These are phyloP conservation scores for Verticillium klebahnii DNA, from an alignment of 2,329 filamentous ascomycete genomes.

Conservation along the genomic window DNA sequence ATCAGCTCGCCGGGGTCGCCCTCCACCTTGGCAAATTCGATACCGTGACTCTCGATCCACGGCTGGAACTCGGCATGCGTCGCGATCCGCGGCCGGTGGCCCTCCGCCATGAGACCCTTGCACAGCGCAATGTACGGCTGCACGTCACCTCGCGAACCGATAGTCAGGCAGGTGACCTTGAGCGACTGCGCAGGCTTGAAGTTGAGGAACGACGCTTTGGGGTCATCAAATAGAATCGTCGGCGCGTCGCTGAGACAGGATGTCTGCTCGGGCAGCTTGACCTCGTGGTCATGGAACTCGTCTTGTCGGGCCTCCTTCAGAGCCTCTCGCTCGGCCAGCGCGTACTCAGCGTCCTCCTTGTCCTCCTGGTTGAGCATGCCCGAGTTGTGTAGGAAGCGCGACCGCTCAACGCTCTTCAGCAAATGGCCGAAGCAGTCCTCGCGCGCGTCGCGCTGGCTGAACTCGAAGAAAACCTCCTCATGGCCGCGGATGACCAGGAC, in stretches of 20 bases:
- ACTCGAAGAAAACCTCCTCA: constrained; percentile 96
- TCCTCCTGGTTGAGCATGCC: constrained; percentile 64
- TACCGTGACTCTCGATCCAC: constrained; percentile 90
- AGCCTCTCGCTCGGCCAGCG: constrained; percentile 75
- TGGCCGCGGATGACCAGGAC: constrained; percentile 91
- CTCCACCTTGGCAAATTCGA: constrained; percentile 83
- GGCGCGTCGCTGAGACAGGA: constrained; percentile 53
- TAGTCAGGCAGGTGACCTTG: constrained; percentile 87
- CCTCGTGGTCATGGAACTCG: constrained; percentile 45
- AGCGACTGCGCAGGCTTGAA: constrained; percentile 82
- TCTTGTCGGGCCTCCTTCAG: constrained; percentile 67
- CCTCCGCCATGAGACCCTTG: constrained; percentile 82
- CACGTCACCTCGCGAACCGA: constrained; percentile 91
- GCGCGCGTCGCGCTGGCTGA: constrained; percentile 68
- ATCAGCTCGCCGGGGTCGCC: constrained; percentile 93
- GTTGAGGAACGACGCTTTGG: constrained; percentile 79
- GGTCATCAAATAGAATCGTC: constrained; percentile 84
- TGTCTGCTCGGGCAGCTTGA: constrained; percentile 41
- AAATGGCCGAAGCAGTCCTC: constrained; percentile 87
- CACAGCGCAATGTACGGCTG: constrained; percentile 97
- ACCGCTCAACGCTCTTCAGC: constrained; percentile 69
- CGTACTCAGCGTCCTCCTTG: constrained; percentile 65
- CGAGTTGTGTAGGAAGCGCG: constrained; percentile 66
- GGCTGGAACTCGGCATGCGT: constrained; percentile 85
- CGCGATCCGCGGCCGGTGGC: constrained; percentile 81